Evolutionary conservation across 176 grass and related monocot genomes (phyloP).

Genomic region (Juncus inflexus): DNA sequence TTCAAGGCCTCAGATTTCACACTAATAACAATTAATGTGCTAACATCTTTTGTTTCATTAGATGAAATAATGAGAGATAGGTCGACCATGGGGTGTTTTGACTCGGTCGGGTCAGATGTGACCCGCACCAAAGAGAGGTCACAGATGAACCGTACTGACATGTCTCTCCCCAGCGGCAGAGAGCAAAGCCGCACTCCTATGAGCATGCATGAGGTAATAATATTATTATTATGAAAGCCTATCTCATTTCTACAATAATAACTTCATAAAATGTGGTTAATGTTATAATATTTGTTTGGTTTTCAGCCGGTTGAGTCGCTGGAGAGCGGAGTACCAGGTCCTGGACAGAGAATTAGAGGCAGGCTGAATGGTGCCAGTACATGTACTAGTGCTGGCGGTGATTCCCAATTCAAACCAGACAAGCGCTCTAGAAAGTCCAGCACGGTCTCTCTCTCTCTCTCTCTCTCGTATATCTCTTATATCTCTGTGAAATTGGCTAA

Average conservation of each 20-base stretch:
- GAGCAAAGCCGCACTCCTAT: conserved; percentile 62
- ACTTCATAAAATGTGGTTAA: neutral
- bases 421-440: conserved; percentile 81
- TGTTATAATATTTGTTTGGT: conserved; percentile 1
- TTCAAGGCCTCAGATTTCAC: no score
- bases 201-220: conserved; percentile 52
- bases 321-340: conserved; percentile 64
- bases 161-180: conserved; percentile 33
- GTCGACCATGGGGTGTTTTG: conserved; percentile 72
- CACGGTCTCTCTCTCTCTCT: conserved; percentile 39
- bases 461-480: neutral
- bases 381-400: conserved; percentile 15
- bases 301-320: conserved; percentile 58
- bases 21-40: no score
- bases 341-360: conserved; percentile 36
- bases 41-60: conserved; percentile 21
- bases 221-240: conserved; percentile 4
- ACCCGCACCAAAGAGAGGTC: conserved; percentile 58
- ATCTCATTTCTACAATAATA: neutral
- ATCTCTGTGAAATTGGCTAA: neutral
- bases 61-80: conserved; percentile 52
- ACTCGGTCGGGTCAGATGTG: conserved; percentile 88
- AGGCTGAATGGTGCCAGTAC: conserved; percentile 3
- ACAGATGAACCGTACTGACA: conserved; percentile 41
- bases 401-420: conserved; percentile 37